These are phyloP conservation scores for Coemansia sp. DNA, from an alignment of 192 early-diverging fungal species.

Conservation along the genomic window DNA sequence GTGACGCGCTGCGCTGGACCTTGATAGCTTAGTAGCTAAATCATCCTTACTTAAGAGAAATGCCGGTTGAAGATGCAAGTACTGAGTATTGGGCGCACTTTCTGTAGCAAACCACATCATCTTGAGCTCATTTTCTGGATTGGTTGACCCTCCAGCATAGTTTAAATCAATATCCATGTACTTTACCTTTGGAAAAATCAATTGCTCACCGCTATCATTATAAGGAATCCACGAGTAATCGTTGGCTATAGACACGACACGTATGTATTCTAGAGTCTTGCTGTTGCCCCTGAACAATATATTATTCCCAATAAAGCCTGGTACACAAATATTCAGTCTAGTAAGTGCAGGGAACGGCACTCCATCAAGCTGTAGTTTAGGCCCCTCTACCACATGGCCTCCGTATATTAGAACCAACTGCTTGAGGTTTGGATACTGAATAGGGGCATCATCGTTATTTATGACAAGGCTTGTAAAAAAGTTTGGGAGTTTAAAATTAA, in stretches of 20 bases:
- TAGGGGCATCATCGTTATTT: not conserved
- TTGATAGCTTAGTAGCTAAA: not conserved
- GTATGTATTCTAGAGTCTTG: not conserved
- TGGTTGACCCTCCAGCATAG: not conserved
- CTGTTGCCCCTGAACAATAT: not conserved
- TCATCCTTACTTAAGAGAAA: not conserved
- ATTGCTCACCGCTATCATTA: not conserved
- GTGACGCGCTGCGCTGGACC: not conserved
- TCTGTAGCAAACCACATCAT: not conserved
- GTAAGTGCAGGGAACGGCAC: not conserved
- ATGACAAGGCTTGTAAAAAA: not conserved
- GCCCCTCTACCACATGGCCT: not conserved
- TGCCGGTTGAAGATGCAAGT: not conserved
- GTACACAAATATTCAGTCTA: not conserved
- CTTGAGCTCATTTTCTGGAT: not conserved
- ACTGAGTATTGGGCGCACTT: not conserved
- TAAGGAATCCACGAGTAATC: not conserved
- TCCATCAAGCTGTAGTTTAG: not conserved
- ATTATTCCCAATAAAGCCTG: not conserved
- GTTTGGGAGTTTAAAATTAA: not conserved
- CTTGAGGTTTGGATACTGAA: constrained; percentile 1
- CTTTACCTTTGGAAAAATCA: not conserved
- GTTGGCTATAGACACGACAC: not conserved
- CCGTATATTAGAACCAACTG: not conserved
- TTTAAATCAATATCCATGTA: not conserved